These are phyloP conservation scores for Dissophora globulifera DNA, from an alignment of 192 early-diverging fungal species.

Conservation along the genomic window DNA sequence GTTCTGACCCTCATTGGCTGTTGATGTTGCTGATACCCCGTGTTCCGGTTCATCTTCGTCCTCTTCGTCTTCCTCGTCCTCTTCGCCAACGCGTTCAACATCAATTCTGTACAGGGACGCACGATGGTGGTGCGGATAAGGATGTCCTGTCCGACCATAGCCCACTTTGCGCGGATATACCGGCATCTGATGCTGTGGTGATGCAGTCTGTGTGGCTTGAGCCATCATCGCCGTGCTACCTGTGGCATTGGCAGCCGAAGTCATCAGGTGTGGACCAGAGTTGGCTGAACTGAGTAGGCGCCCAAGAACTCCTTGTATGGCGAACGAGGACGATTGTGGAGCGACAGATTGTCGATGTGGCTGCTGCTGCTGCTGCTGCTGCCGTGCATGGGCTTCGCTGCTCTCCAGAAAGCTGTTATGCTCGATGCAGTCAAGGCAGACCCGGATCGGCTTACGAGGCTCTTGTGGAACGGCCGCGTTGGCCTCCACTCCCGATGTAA, in stretches of 20 bases:
- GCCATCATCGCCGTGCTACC: constrained; percentile 19
- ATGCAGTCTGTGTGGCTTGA: background rate
- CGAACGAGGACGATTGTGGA: constrained; percentile 11
- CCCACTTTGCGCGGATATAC: constrained; percentile 17
- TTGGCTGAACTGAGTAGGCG: constrained; percentile 20
- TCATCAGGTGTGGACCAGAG: constrained; percentile 10
- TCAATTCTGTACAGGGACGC: constrained; percentile 45
- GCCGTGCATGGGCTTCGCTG: background rate
- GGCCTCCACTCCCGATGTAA: background rate
- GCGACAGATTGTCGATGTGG: constrained; percentile 8
- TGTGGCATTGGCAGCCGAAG: constrained; percentile 13
- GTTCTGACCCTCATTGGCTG: too few species aligned
- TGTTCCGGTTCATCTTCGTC: constrained; percentile 2
- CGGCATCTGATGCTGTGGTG: constrained; percentile 1
- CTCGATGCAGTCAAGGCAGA: constrained; percentile 43
- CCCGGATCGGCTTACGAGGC: constrained; percentile 28
- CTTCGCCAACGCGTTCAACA: constrained; percentile 46
- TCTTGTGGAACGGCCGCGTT: background rate
- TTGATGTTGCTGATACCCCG: background rate
- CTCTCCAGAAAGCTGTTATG: constrained; percentile 9
- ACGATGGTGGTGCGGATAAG: constrained; percentile 33
- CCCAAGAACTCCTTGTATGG: constrained; percentile 32
- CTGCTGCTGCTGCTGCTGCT: constrained; percentile 1
- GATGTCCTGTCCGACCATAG: constrained; percentile 11
- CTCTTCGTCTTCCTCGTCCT: constrained; percentile 47